Evolutionary conservation across 345 rosid species (phyloP), one percentile per base, ranked within the genome.

Genomic region (rapeseed (Brassica napus)): DNA sequence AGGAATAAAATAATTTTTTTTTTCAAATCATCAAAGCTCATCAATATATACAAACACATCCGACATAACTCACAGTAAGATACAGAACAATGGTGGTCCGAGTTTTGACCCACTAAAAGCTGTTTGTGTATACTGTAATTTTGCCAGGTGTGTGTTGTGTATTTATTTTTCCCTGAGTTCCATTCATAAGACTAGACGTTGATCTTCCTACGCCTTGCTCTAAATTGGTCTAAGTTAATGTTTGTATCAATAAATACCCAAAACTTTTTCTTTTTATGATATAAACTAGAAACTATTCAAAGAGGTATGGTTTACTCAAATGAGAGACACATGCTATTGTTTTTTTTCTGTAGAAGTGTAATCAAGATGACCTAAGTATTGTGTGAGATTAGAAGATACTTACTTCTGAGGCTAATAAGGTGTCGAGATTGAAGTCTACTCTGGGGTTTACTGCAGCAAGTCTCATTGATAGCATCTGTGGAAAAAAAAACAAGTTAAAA

Each of bases 391-490:
- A 55, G 67, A 69, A 54, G 61, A 69, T 59, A 82, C 97, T 84
- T 86, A 93, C 99, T 76, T 95, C 99, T 63, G 94, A 87, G 69
- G 90, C 89, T 80, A 93, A 82, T 71, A 88, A 34, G 60, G 78
- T 84, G 74, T 90, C 94, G 11, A 92, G 87, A 84, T 89, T 88
- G 86, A 93, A 86, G 86, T 92, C 97, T 49, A 86, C 84, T 82
- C 91, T 80, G 10, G 98, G 94, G 83, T 90, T 92, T 32, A 88
- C 97, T 4, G 94, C 87, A 8, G 98, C 98, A 65, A 96, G 97
- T 88, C 92, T 89, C 98, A 93, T 96, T 67, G 99, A 96, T 80
- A 96, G 84, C 78, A 91, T 60, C 99, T 96, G 93, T 54, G 73
- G 84, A 44, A 44, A 85, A 32, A 35, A 89, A 68, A 69, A 76